These are phyloP conservation scores for Aspergillus saccharolyticus DNA, from an alignment of 495 filamentous ascomycete genomes.

Conservation along the genomic window DNA sequence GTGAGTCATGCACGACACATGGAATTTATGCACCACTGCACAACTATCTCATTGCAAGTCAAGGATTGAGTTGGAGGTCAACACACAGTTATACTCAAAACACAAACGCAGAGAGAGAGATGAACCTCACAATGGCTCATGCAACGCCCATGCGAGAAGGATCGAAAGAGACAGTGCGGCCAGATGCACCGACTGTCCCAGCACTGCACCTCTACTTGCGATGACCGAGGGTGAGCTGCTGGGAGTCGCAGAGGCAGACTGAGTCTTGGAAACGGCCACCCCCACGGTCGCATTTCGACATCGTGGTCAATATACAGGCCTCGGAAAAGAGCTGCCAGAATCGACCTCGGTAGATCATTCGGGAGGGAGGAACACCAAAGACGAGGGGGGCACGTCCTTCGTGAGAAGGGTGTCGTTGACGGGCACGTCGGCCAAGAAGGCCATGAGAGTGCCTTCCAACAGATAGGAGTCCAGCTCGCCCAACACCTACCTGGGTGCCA, in stretches of 20 bases:
- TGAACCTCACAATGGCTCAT: no score
- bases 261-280: constrained; percentile 8
- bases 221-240: not conserved
- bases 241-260: not conserved
- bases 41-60: no score
- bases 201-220: not conserved
- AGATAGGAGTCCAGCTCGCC: constrained; percentile 10
- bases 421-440: constrained; percentile 10
- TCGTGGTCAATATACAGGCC: constrained; percentile 14
- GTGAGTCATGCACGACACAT: no score
- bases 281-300: constrained; percentile 9
- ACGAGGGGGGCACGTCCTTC: not conserved
- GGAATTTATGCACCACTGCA: no score
- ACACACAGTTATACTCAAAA: no score
- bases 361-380: not conserved
- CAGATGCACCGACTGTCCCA: not conserved
- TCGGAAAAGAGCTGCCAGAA: constrained; percentile 10
- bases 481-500: constrained; percentile 11
- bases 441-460: constrained; percentile 13
- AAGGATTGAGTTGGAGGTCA: no score
- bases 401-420: constrained; percentile 7
- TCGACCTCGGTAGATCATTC: not conserved
- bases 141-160: not conserved
- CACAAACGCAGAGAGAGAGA: no score
- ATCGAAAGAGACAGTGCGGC: not conserved